Evolutionary conservation across 2,329 filamentous ascomycete genomes (phyloP), one percentile per base, ranked within the genome.

Genomic region (Ophiocordyceps camponoti-floridani): DNA sequence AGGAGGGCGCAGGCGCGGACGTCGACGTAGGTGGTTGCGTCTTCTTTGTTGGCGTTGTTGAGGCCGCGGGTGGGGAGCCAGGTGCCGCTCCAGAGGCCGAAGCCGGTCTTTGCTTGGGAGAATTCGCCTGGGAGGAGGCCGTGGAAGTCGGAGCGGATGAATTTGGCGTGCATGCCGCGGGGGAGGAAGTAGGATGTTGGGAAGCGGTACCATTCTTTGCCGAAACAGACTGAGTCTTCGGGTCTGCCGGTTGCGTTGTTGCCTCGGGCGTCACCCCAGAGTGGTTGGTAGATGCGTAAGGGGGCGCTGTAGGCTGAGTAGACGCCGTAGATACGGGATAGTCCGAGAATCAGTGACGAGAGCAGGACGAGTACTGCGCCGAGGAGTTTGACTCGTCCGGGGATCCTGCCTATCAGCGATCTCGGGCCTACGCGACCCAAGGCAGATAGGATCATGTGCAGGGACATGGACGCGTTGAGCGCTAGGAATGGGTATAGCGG

Each of bases 141-240:
- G 9, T 74, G 73, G 60, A 98, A 98, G 51, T 91, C 86, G 53
- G 85, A 94, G 51, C 82, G 84, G 53, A 98, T 68, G 56, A 95
- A 98, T 53, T 91, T 94, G 53, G 84, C 82, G 50, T 76, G 80
- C 67, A 91, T 84, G 43, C 77, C 74, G n/a, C 79, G 68, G 0
- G 91, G 89, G 3, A 98, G 69, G 58, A 91, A 87, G 65, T 87
- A 96, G 0, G 88, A 93, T 1, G 84, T 89, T 1, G 91, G 89
- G 58, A 95, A 96, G 33, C 91, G 84, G 61, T 98, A 95, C 91
- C 91, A 98, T 58, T 98, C 91, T 59, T 96, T 98, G 27, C 85
- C 87, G 37, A 94, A 75, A 59, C 91, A 98, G 3, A 98, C 76
- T 16, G 70, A 78, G 49, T 85, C 81, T 14, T 79, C 83, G 2